phyloP scores from a whole-genome alignment of 2,329 filamentous ascomycete genomes.

The Tolypocladium ophioglossoides region DNA sequence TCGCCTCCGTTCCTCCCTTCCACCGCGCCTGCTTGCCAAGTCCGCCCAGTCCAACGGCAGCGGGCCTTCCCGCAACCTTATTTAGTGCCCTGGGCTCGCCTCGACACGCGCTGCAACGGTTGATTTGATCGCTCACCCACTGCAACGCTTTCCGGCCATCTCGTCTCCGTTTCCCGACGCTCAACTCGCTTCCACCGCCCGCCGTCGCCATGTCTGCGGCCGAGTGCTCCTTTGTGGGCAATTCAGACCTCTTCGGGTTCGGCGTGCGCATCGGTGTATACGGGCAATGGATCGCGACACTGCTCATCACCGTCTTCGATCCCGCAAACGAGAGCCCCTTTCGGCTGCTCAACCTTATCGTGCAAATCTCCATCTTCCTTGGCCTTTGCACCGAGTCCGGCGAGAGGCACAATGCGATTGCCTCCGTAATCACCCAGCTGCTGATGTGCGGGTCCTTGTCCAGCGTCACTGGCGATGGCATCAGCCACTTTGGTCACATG shows the following conservation, averaged over 20 bases:
- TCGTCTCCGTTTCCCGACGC: background rate
- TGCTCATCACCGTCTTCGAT: constrained; percentile 13
- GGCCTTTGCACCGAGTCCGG: constrained; percentile 15
- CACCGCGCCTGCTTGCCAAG: too few species aligned
- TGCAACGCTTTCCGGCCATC: background rate
- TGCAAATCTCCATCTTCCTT: constrained; percentile 15
- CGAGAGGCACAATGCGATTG: constrained; percentile 6
- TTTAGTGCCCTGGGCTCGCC: background rate
- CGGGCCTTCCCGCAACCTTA: background rate
- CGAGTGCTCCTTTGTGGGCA: constrained; percentile 6
- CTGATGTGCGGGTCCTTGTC: constrained; percentile 14
- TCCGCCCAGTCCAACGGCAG: background rate
- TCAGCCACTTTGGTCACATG: constrained; percentile 8
- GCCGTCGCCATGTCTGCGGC: background rate
- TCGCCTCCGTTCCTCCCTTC: background rate
- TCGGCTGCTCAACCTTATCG: constrained; percentile 18
- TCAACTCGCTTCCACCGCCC: background rate
- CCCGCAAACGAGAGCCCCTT: constrained; percentile 9
- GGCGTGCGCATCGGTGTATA: constrained; percentile 16
- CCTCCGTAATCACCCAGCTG: constrained; percentile 13
- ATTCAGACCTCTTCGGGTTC: constrained; percentile 16
- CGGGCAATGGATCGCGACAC: constrained; percentile 13
- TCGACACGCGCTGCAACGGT: background rate
- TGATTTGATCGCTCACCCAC: too few species aligned
- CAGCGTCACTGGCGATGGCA: constrained; percentile 14